phyloP scores from a whole-genome alignment of 306 rosid genomes.

The Quercus agrifolia region DNA sequence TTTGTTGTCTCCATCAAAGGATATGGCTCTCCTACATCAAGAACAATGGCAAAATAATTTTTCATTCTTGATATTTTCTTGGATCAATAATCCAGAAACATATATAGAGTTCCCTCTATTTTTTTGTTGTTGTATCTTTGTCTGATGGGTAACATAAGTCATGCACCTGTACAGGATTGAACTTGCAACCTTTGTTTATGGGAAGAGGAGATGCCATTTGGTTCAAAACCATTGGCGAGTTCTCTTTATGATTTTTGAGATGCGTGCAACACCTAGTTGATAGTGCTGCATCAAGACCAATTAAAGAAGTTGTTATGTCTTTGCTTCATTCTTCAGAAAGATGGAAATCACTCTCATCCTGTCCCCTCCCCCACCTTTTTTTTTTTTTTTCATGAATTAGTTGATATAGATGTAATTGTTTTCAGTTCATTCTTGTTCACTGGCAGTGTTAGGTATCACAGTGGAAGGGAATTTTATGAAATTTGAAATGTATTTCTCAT shows the following conservation, averaged over 20 bases:
- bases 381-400: not conserved
- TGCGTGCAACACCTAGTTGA: not conserved
- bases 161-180: no score
- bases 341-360: not conserved
- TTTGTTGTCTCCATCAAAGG: no score
- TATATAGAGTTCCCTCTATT: no score
- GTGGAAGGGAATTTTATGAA: not conserved
- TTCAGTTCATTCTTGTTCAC: no score
- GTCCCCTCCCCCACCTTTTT: not conserved
- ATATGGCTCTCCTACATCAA: no score
- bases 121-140: no score
- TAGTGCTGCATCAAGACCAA: not conserved
- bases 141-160: no score
- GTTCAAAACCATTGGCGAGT: not conserved
- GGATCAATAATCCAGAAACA: no score
- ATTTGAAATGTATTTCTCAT: not conserved
- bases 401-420: not conserved
- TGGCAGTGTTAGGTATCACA: not conserved
- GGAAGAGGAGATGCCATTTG: no score
- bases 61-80: no score
- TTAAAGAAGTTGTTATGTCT: not conserved
- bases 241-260: not conserved
- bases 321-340: not conserved
- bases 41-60: no score
- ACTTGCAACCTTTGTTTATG: no score